A percentile compares a stretch with the other conserved stretches of the same genome.
These are phyloP conservation scores for Eucalyptus brandiana DNA, from an alignment of 345 rosid species.

Conservation along the genomic window DNA sequence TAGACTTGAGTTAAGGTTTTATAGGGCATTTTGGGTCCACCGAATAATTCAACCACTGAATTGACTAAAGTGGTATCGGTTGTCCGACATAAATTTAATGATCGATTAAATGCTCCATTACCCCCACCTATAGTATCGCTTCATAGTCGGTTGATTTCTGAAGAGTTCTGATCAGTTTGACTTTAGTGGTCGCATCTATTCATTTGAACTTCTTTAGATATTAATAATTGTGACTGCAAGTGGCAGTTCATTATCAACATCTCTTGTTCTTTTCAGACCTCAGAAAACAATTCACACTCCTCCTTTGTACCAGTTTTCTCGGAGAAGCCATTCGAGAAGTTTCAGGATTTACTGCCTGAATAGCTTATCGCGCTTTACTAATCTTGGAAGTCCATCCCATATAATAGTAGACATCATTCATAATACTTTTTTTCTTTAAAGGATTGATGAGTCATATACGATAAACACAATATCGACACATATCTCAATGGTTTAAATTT, in stretches of 20 bases:
- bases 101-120: not conserved
- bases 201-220: not conserved
- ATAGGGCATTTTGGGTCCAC: too few relatives aligned
- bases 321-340: not conserved
- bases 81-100: not conserved
- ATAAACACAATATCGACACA: not conserved
- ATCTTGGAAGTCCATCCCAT: not conserved
- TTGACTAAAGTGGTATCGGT: not conserved
- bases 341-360: not conserved
- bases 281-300: not conserved
- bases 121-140: not conserved
- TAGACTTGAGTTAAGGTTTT: too few relatives aligned
- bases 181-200: not conserved
- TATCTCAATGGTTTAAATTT: not conserved
- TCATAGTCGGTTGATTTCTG: not conserved
- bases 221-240: not conserved
- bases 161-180: not conserved
- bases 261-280: not conserved
- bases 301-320: not conserved
- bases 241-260: not conserved
- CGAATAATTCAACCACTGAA: not conserved
- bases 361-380: not conserved
- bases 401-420: not conserved
- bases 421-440: not conserved
- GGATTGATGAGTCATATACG: not conserved